phyloP scores from a whole-genome alignment of 1,139 yeast genomes.

The Saccharomycopsis crataegensis region DNA sequence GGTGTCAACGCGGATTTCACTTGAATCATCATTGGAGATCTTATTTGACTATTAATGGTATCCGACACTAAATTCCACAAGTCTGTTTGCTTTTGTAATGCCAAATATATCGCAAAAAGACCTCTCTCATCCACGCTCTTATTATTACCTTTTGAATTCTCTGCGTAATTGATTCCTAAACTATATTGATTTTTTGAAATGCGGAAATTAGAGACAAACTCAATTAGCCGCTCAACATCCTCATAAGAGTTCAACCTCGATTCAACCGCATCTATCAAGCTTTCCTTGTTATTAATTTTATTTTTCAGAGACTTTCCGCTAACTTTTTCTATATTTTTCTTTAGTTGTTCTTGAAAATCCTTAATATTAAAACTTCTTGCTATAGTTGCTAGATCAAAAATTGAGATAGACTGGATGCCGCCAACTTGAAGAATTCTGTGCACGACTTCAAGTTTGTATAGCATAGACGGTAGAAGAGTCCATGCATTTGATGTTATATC shows the following conservation, averaged over 20 bases:
- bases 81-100: slow-evolving; percentile 21
- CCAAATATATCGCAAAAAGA: slow-evolving; percentile 9
- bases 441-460: slow-evolving; percentile 41
- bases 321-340: slow-evolving; percentile 29
- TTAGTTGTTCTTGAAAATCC: slow-evolving; percentile 38
- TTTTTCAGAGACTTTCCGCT: slow-evolving; percentile 12
- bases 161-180: neutral
- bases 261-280: too few relatives aligned
- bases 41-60: neutral
- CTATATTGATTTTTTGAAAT: too few relatives aligned
- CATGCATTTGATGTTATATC: slow-evolving; percentile 29
- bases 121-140: neutral
- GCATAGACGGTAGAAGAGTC: slow-evolving; percentile 29
- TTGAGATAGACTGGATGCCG: slow-evolving; percentile 34
- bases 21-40: slow-evolving; percentile 3
- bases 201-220: neutral
- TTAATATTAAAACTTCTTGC: too few relatives aligned
- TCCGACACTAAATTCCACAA: slow-evolving; percentile 7
- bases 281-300: too few relatives aligned
- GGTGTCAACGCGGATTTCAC: neutral
- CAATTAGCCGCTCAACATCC: neutral
- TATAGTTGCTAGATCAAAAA: neutral
- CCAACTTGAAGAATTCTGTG: slow-evolving; percentile 48
- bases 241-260: too few relatives aligned
- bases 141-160: neutral